Conservation (phyloP, 225 moss, liverwort and hornwort species). For the Lunularia cruciata region DNA sequence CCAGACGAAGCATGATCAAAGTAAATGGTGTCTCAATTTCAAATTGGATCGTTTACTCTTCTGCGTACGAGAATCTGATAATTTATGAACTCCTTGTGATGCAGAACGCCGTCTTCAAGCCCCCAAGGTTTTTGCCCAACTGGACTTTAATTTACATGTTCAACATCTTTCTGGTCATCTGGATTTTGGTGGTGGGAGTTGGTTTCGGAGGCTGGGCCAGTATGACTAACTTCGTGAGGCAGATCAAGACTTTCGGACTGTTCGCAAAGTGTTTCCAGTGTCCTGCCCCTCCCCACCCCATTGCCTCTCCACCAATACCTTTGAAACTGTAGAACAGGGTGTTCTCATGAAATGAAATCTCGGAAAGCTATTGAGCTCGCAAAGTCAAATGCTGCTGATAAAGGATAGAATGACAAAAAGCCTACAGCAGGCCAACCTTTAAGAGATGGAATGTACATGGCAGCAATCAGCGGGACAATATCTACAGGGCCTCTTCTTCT, state of each 20-base stretch:
- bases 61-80: not conserved
- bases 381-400: not conserved
- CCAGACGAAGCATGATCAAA: too few relatives aligned
- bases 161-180: slow-evolving; percentile 59
- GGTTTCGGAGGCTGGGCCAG: slow-evolving; percentile 96
- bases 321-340: not conserved
- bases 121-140: slow-evolving; percentile 58
- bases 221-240: slow-evolving; percentile 72
- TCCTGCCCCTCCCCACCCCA: slow-evolving; percentile 18
- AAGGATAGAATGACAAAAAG: slow-evolving; percentile 1
- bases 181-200: slow-evolving; percentile 67
- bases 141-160: slow-evolving; percentile 65
- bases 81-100: not conserved
- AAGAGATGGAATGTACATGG: slow-evolving; percentile 21
- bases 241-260: slow-evolving; percentile 75
- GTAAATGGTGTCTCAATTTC: too few relatives aligned
- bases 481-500: not conserved
- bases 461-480: not conserved
- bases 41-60: too few relatives aligned
- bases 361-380: not conserved
- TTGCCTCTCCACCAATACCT: slow-evolving; percentile 14
- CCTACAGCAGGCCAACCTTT: slow-evolving; percentile 20
- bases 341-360: not conserved
- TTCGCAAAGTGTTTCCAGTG: slow-evolving; percentile 91
- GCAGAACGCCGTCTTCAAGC: slow-evolving; percentile 75